A percentile compares a stretch with the other conserved stretches of the same genome.
These are phyloP conservation scores for Fusarium neocosmosporiellum DNA, from an alignment of 2,329 filamentous ascomycete genomes.

Conservation along the genomic window DNA sequence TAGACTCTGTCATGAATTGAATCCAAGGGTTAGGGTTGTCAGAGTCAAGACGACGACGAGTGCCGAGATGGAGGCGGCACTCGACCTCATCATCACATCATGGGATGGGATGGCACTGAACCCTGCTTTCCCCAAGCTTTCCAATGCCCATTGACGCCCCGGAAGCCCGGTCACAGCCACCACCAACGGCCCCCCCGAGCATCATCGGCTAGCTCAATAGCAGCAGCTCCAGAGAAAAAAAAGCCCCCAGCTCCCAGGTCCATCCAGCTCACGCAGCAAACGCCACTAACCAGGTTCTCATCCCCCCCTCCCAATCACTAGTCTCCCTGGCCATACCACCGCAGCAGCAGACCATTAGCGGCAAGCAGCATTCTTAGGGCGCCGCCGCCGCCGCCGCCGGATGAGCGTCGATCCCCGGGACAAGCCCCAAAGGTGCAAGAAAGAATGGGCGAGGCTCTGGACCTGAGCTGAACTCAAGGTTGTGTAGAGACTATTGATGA, in stretches of 20 bases:
- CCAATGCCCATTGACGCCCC: neutral
- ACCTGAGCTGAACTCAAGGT: neutral
- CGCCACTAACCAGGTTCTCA: slow-evolving; percentile 30
- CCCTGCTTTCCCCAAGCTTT: neutral
- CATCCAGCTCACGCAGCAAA: slow-evolving; percentile 19
- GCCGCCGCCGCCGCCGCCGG: neutral
- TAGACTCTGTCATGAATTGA: neutral
- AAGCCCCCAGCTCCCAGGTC: slow-evolving; percentile 9
- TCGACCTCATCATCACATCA: neutral
- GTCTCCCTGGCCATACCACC: slow-evolving; percentile 4
- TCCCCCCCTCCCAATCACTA: slow-evolving; percentile 34
- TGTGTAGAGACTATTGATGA: neutral
- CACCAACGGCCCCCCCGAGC: neutral
- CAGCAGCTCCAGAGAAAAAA: neutral
- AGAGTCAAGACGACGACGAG: neutral
- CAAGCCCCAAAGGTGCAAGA: neutral
- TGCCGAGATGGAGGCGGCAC: neutral
- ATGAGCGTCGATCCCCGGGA: neutral
- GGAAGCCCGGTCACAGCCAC: neutral
- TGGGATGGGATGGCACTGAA: neutral
- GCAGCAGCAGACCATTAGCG: slow-evolving; percentile 33
- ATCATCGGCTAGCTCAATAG: neutral
- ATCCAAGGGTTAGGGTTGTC: slow-evolving; percentile 23
- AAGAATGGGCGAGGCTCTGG: neutral
- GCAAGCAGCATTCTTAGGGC: slow-evolving; percentile 15